These are phyloP conservation scores for Xylaria nigripes DNA, from an alignment of 495 filamentous ascomycete genomes.

Conservation along the genomic window DNA sequence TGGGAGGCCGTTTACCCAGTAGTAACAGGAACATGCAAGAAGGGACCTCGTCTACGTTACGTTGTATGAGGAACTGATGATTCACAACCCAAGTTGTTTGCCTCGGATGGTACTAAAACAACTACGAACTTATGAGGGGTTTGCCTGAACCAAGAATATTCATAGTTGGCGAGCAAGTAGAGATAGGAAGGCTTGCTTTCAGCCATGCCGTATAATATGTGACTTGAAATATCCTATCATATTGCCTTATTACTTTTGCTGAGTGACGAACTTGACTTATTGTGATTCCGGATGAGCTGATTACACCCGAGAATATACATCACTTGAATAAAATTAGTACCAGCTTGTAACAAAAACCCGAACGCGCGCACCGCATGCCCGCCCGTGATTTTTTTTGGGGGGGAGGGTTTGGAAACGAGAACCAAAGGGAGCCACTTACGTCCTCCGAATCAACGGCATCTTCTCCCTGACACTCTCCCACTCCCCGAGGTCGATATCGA, in stretches of 20 bases:
- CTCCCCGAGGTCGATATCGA: constrained; percentile 40
- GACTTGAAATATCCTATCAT: constrained; percentile 11
- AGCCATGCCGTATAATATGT: neutral
- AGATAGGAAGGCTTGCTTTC: neutral
- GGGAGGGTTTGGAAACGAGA: neutral
- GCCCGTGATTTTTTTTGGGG: too few species aligned
- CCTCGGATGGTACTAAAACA: neutral
- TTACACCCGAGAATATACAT: constrained; percentile 54
- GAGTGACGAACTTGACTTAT: neutral
- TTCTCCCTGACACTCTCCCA: constrained; percentile 44
- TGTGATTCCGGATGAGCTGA: neutral
- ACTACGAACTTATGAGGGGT: neutral
- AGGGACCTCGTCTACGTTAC: neutral
- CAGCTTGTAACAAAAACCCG: neutral
- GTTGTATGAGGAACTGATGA: neutral
- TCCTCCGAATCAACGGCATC: constrained; percentile 55
- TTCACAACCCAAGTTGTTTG: neutral
- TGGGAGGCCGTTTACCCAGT: neutral
- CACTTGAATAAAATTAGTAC: constrained; percentile 29
- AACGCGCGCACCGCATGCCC: too few species aligned
- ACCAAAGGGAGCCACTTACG: constrained; percentile 25
- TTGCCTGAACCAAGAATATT: neutral
- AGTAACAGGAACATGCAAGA: neutral
- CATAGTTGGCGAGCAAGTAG: neutral
- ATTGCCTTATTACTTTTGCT: neutral